phyloP scores from a whole-genome alignment of 2,329 filamentous ascomycete genomes.

The Aureobasidium namibiae region DNA sequence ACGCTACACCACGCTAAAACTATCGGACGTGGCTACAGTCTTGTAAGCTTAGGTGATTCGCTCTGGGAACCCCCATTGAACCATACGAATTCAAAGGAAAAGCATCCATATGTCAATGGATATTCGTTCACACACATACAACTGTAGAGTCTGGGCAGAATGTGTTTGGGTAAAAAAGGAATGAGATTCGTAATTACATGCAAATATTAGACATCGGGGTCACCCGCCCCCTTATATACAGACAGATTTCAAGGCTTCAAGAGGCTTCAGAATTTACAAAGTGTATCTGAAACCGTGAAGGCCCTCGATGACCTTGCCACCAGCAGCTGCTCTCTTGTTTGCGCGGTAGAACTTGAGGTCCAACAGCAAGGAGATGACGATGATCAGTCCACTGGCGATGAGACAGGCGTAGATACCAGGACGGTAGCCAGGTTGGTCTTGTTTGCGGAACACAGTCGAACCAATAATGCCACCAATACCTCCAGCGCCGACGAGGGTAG shows the following conservation, averaged over 20 bases:
- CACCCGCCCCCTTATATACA: background rate
- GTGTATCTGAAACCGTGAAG: slow-evolving; percentile 29
- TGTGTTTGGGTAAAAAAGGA: too few species aligned
- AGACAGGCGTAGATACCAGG: slow-evolving; percentile 27
- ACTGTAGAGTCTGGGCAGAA: too few species aligned
- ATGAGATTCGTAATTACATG: background rate
- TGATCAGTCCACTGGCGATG: slow-evolving; percentile 22
- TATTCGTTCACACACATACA: too few species aligned
- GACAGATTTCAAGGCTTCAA: background rate
- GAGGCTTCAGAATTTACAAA: slow-evolving; percentile 17
- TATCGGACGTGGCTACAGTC: too few species aligned
- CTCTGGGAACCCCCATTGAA: too few species aligned
- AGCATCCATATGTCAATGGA: too few species aligned
- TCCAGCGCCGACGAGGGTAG: slow-evolving; percentile 66
- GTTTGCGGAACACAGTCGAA: slow-evolving; percentile 25
- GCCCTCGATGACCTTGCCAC: slow-evolving; percentile 29
- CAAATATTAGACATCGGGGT: background rate
- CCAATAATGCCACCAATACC: slow-evolving; percentile 64
- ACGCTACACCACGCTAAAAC: too few species aligned
- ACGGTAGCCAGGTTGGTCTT: slow-evolving; percentile 26
- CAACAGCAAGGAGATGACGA: slow-evolving; percentile 24
- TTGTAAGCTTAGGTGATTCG: too few species aligned
- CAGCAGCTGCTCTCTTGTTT: slow-evolving; percentile 27
- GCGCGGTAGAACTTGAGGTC: slow-evolving; percentile 26
- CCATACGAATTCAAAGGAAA: too few species aligned